Conservation (phyloP, 1,284 basidiomycete species). For the Tetrapyrgos nigripes region DNA sequence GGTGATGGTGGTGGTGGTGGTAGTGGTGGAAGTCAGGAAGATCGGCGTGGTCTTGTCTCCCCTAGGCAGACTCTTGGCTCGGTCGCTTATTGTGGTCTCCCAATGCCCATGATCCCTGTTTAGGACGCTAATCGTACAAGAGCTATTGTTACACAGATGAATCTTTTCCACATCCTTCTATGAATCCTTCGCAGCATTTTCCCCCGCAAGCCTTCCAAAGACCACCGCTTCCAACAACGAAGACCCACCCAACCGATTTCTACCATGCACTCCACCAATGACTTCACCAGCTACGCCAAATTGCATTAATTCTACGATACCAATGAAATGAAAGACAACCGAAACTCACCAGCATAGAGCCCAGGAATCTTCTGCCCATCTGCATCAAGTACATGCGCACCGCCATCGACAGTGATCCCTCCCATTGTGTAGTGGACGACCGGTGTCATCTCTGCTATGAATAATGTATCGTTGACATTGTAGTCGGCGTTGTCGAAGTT, state of each 20-base stretch:
- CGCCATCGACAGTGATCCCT: conserved; percentile 81
- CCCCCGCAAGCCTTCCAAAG: conserved; percentile 87
- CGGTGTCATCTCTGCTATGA: neutral
- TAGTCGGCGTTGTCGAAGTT: conserved; percentile 23
- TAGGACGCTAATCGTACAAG: too few species aligned
- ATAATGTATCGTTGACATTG: conserved; percentile 6
- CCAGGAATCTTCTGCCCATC: conserved; percentile 71
- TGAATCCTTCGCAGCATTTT: conserved; percentile 9
- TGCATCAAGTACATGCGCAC: conserved; percentile 71
- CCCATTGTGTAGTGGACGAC: conserved; percentile 69
- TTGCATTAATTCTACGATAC: conserved; percentile 32
- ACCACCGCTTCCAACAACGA: conserved; percentile 84
- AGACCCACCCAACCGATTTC: conserved; percentile 82
- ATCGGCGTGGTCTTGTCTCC: too few species aligned
- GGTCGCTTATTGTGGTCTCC: too few species aligned
- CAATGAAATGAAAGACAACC: conserved; percentile 50
- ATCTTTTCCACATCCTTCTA: too few species aligned
- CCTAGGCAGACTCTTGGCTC: too few species aligned
- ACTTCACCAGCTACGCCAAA: conserved; percentile 87
- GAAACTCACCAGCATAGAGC: conserved; percentile 85
- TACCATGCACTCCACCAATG: conserved; percentile 90
- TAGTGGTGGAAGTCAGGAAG: too few species aligned
- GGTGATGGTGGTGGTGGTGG: too few species aligned
- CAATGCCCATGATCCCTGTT: too few species aligned
- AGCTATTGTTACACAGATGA: too few species aligned